These are phyloP conservation scores for Chlamydomonas incerta DNA, from an alignment of 139 green algal genomes.

Conservation along the genomic window DNA sequence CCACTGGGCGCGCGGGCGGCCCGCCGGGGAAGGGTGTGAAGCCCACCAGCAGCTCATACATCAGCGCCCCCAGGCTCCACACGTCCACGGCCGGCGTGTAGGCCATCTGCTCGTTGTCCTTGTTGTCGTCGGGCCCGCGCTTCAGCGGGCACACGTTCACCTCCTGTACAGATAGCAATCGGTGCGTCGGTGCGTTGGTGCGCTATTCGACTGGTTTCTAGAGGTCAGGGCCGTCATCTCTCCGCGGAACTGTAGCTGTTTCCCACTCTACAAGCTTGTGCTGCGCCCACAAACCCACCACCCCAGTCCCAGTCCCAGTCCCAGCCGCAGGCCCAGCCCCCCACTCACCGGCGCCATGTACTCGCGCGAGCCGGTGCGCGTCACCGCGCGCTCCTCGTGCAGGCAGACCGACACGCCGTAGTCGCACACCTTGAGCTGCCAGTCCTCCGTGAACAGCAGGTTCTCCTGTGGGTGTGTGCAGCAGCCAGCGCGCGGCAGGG, in stretches of 20 bases:
- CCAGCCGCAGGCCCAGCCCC: not conserved
- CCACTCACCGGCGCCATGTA: constrained; percentile 55
- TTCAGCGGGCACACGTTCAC: constrained; percentile 55
- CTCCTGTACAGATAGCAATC: too few relatives aligned
- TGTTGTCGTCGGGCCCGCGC: constrained; percentile 61
- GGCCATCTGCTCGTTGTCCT: constrained; percentile 44
- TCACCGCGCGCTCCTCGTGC: constrained; percentile 61
- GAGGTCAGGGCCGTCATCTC: too few relatives aligned
- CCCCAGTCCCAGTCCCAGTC: too few relatives aligned
- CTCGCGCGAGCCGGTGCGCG: constrained; percentile 57
- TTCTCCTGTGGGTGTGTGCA: too few relatives aligned
- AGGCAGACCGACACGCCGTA: constrained; percentile 69
- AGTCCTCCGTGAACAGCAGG: constrained; percentile 33
- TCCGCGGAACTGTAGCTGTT: too few relatives aligned
- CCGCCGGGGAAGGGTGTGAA: constrained; percentile 30
- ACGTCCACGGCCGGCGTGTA: constrained; percentile 58
- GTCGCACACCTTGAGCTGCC: constrained; percentile 29
- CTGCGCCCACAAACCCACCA: too few relatives aligned
- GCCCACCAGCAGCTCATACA: constrained; percentile 65
- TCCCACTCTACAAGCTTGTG: too few relatives aligned
- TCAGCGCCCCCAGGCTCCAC: constrained; percentile 58
- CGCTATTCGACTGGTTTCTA: too few relatives aligned
- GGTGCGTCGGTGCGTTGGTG: too few relatives aligned
- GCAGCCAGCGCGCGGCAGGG: too few relatives aligned
- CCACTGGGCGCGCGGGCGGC: not conserved